These are phyloP conservation scores for Globisporangium okanoganense DNA, from an alignment of 352 stramenopile species.

Conservation along the genomic window DNA sequence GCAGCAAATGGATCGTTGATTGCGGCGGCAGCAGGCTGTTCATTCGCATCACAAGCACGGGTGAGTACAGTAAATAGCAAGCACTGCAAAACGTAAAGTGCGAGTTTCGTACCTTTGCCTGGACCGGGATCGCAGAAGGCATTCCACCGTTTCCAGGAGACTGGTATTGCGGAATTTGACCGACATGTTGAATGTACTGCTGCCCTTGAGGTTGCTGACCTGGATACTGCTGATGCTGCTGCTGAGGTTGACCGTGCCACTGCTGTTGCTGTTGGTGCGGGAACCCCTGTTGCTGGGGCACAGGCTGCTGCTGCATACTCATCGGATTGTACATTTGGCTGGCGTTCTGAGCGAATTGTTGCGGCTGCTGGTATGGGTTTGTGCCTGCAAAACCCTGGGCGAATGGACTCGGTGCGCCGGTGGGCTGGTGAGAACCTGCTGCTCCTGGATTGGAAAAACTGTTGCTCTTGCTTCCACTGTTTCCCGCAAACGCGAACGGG, in stretches of 20 bases:
- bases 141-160: conserved; percentile 3
- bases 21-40: conserved; percentile 16
- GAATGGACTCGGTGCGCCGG: conserved; percentile 5
- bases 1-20: conserved; percentile 76
- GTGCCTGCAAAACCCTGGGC: conserved; percentile 1
- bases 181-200: conserved; percentile 22
- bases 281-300: conserved; percentile 12
- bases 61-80: not conserved
- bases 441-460: conserved; percentile 10
- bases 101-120: conserved; percentile 33
- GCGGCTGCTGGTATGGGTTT: conserved; percentile 11
- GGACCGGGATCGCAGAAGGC: conserved; percentile 20
- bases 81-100: not conserved
- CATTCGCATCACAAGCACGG: not conserved
- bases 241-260: conserved; percentile 32
- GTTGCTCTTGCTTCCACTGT: conserved; percentile 12
- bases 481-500: conserved; percentile 47
- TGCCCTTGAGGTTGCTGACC: conserved; percentile 7
- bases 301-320: conserved; percentile 10
- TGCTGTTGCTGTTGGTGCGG: conserved; percentile 14
- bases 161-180: conserved; percentile 24
- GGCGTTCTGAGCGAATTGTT: not conserved
- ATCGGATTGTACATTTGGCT: conserved; percentile 13
- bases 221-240: conserved; percentile 25
- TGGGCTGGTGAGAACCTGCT: not conserved